Evolutionary conservation across 495 filamentous ascomycete species (phyloP), one percentile per base, ranked within the genome.

Genomic region (Aspergillus egyptiacus): DNA sequence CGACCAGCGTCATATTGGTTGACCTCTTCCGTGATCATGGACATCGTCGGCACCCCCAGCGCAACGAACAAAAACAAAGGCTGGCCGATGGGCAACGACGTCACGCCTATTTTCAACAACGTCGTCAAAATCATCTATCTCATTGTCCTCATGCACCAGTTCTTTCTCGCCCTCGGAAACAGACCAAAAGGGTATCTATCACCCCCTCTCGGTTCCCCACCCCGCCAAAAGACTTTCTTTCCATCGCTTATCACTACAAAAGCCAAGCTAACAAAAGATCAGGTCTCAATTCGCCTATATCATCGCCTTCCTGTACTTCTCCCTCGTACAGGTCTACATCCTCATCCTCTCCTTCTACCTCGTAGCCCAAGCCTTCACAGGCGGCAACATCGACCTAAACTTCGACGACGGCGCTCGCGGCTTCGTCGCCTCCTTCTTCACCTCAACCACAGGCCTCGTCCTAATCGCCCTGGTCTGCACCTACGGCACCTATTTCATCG

Each of bases 11-110:
- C 85, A 17, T 98, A 89, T 81, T 98, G 86, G 81, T 75, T 98
- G 42, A 98, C 93, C 17, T 96, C 91, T 20, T 83, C 81, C 24
- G 86, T 98, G 67, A 96, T 98, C 63, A 91, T 97, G 86, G 85
- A 95, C 68, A 82, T 98, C 48, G 91, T 96, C 60, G 91, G 91
- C 62, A 80, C 68, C 11, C 86, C 83, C 48, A 71, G 67, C 44
- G 46, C 56, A 0, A 63, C 75, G 36, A 68, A 80, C 54, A 51
- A 71, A 7, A 37, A 66, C 50, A 57, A 76, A 65, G 66, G 73
- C 11, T 73, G 72, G 60, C 93, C 93, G 0, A 97, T 96, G 55
- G 91, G 91, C 37, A 79, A 87, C 57, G 76, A 68, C 0, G 91
- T 79, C n/a, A 86, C 89, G 7, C 89, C 91, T 2, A 84, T 95